Base-by-base conservation (phyloP, 768 basidiomycete genomes). In the Pisolithus sp. region DNA sequence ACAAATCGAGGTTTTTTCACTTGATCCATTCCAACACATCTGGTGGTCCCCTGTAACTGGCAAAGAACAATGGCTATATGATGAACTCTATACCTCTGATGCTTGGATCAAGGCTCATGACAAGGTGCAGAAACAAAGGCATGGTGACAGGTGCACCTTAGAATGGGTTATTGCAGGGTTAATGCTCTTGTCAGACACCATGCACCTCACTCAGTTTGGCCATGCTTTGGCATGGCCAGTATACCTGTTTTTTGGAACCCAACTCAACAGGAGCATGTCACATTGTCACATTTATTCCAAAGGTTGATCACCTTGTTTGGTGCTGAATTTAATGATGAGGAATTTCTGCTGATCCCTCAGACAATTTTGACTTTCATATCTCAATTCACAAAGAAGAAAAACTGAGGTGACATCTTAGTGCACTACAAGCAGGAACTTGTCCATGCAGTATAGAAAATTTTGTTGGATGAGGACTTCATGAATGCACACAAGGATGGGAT, bases 161-260 rank as follows among this genome's bases (percentile, higher is more conserved):
- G 26, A 26, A 26, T 15, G 15, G 18, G 48, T 53, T 21, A 26
- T 53, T 17, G 41, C 52, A 17, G 47, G 20, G 2, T 26, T 54
- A 3, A 50, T 54, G 50, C 43, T 53, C 13, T 48, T 12, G 20
- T 53, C 47, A 1, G 47, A 53, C 13, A n/a, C 47, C 10, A 53
- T 39, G 5, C n/a, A 20, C 8, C 34, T 53, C 7, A 20, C 39
- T 53, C 56, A 65, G 26, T 72, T 72, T 52, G 68, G 71, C 2
- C 66, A 42, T 12, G 66, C 67, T 0, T 61, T 58, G 26, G 55
- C 54, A 5, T 78, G 73, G 77, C 75, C 74, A 2, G 30, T 73
- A 0, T 78, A 77, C 49, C 36, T 68, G 0, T 70, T 53, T 39
- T 63, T 74, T 28, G 74, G 72, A 1, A 1, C 57, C 59, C 15